A percentile compares a stretch with the other conserved stretches of the same genome.
Conservation (phyloP, 495 filamentous ascomycete species). For the Thermothielavioides terrestris region DNA sequence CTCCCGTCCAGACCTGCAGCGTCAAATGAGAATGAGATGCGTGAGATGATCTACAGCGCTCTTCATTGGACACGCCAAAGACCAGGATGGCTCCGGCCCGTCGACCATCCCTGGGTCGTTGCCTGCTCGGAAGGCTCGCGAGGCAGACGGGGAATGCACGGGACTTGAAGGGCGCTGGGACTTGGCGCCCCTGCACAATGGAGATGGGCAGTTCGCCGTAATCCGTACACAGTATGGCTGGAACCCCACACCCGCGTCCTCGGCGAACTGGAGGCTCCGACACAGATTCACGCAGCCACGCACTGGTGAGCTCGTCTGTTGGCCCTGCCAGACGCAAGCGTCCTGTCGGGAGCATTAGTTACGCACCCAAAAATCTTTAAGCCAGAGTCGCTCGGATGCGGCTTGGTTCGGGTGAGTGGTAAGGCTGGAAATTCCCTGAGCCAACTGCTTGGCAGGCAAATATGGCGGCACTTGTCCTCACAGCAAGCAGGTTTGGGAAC, state of each 20-base stretch:
- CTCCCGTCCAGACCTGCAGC: conserved; percentile 23
- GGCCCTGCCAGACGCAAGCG: conserved; percentile 21
- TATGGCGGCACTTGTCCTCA: too few species aligned
- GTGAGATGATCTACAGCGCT: conserved; percentile 13
- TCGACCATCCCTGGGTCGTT: conserved; percentile 11
- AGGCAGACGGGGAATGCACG: background rate
- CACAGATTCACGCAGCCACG: conserved; percentile 15
- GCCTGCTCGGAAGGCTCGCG: conserved; percentile 14
- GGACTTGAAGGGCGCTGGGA: background rate
- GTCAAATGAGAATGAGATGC: conserved; percentile 21
- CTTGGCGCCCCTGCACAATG: background rate
- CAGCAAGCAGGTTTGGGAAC: too few species aligned
- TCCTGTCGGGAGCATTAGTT: conserved; percentile 31
- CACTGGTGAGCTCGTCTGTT: conserved; percentile 13
- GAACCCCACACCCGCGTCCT: conserved; percentile 21
- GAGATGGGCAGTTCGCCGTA: conserved; percentile 12
- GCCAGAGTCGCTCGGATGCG: too few species aligned
- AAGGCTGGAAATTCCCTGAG: too few species aligned
- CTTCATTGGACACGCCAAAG: conserved; percentile 22
- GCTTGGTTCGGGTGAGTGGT: too few species aligned
- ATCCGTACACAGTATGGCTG: conserved; percentile 6
- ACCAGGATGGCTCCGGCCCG: conserved; percentile 18
- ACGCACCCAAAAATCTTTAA: conserved; percentile 19
- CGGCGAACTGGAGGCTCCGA: conserved; percentile 18
- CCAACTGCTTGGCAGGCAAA: too few species aligned